Evolutionary conservation across 176 grass and related monocot genomes (phyloP).

Genomic region (Cymbopogon citratus): DNA sequence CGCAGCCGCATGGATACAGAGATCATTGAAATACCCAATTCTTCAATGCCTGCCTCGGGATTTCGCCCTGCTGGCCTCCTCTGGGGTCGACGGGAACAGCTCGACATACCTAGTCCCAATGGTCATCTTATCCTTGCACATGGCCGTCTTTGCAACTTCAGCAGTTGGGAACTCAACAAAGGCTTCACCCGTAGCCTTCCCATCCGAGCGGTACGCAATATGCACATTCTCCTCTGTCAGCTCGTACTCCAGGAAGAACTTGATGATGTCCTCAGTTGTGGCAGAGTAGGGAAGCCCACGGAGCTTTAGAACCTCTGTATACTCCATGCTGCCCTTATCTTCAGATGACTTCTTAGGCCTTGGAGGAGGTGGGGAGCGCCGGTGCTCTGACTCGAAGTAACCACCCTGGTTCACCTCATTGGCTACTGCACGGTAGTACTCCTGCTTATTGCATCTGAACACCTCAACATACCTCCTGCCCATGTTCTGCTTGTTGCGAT

Average conservation of each 20-base stretch:
- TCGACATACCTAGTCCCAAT: slow-evolving; percentile 86
- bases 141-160: slow-evolving; percentile 73
- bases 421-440: slow-evolving; percentile 78
- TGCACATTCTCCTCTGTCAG: slow-evolving; percentile 71
- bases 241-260: slow-evolving; percentile 78
- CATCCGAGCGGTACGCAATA: slow-evolving; percentile 55
- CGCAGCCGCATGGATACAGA: not conserved
- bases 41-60: slow-evolving; percentile 57
- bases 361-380: slow-evolving; percentile 43
- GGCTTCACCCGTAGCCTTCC: slow-evolving; percentile 76
- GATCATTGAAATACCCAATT: not conserved
- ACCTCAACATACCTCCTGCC: slow-evolving; percentile 89
- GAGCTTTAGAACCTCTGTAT: slow-evolving; percentile 83
- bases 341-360: slow-evolving; percentile 44
- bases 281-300: slow-evolving; percentile 85
- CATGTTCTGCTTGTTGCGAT: slow-evolving; percentile 83
- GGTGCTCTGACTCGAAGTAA: slow-evolving; percentile 36
- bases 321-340: slow-evolving; percentile 81
- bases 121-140: slow-evolving; percentile 96
- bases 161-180: slow-evolving; percentile 71
- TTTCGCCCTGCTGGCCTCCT: slow-evolving; percentile 59
- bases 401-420: slow-evolving; percentile 73
- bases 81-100: slow-evolving; percentile 68
- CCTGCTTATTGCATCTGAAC: slow-evolving; percentile 90
- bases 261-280: slow-evolving; percentile 55